A percentile compares a stretch with the other conserved stretches of the same genome.
phyloP scores from a whole-genome alignment of 139 green algal genomes.

The Chlorella sp. region DNA sequence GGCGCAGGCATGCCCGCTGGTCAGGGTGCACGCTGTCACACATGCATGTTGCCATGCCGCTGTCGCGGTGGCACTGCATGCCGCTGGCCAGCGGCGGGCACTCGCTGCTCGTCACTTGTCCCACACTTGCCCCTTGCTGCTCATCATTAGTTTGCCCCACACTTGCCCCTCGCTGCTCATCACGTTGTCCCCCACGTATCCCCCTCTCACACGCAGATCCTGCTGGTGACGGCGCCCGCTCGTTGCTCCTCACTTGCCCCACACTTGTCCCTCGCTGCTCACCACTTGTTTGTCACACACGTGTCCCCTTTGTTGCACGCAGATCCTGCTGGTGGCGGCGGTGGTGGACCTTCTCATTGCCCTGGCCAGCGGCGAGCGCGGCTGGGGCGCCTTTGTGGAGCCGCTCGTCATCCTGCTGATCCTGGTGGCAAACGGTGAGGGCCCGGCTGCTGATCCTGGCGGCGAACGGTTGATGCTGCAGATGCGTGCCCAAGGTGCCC shows the following conservation, averaged over 20 bases:
- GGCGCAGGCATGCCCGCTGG: not conserved
- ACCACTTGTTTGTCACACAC: no score
- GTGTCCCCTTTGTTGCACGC: not conserved
- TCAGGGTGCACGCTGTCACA: no score
- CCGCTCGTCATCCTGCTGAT: slow-evolving; percentile 98
- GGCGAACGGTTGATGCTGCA: not conserved
- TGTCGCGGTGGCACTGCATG: no score
- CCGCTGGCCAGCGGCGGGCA: no score
- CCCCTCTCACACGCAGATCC: slow-evolving; percentile 63
- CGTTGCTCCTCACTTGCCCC: no score
- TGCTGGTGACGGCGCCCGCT: no score
- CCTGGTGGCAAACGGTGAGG: slow-evolving; percentile 96
- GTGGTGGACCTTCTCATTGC: slow-evolving; percentile 91
- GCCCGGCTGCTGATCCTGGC: not conserved
- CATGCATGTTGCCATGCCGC: no score
- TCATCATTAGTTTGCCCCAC: no score
- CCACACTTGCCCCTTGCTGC: no score
- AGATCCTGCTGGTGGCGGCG: slow-evolving; percentile 92
- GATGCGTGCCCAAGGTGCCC: no score
- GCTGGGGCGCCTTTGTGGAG: slow-evolving; percentile 94
- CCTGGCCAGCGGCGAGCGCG: slow-evolving; percentile 84
- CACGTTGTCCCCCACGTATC: not conserved
- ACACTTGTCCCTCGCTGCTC: not conserved
- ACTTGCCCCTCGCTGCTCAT: not conserved
- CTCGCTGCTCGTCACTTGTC: no score